Conservation (phyloP, 2,329 filamentous ascomycete genomes). For the Neoscytalidium dimidiatum region DNA sequence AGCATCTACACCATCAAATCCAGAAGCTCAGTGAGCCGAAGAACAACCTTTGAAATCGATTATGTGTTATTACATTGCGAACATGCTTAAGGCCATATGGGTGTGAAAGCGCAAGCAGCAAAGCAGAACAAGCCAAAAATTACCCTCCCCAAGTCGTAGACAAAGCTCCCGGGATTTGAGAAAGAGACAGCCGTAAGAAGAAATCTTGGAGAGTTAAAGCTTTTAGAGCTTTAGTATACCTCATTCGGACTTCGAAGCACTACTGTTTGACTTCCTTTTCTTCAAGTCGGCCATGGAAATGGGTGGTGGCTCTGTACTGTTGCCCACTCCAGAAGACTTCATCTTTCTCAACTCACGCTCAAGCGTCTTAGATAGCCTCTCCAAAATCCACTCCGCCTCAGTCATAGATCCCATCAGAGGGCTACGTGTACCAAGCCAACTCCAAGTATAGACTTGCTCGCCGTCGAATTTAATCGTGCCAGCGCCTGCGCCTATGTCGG, state of each 20-base stretch:
- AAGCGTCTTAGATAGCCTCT: slow-evolving; percentile 61
- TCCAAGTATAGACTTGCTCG: slow-evolving; percentile 63
- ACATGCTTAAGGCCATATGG: too few species aligned
- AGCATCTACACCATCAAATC: too few species aligned
- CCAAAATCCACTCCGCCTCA: slow-evolving; percentile 73
- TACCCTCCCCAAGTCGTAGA: too few species aligned
- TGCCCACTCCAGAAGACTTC: slow-evolving; percentile 26
- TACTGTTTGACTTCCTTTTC: not conserved
- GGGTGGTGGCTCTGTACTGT: slow-evolving; percentile 29
- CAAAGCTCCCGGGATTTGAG: too few species aligned
- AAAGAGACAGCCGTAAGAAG: too few species aligned
- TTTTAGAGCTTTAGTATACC: too few species aligned
- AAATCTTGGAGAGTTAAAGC: too few species aligned
- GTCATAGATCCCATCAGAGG: slow-evolving; percentile 69
- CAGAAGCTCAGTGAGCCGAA: too few species aligned
- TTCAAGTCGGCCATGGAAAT: slow-evolving; percentile 35
- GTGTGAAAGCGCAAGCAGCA: too few species aligned
- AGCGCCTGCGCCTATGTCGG: slow-evolving; percentile 18
- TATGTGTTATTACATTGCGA: too few species aligned
- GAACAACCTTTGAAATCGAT: too few species aligned
- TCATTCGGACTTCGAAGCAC: not conserved
- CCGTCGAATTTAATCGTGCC: slow-evolving; percentile 23
- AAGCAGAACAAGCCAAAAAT: too few species aligned
- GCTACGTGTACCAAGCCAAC: slow-evolving; percentile 70
- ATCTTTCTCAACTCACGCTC: slow-evolving; percentile 41